Evolutionary conservation across 2,329 filamentous ascomycete genomes (phyloP), one percentile per base, ranked within the genome.

Genomic region (Hymenotorrendiella dingleyae): DNA sequence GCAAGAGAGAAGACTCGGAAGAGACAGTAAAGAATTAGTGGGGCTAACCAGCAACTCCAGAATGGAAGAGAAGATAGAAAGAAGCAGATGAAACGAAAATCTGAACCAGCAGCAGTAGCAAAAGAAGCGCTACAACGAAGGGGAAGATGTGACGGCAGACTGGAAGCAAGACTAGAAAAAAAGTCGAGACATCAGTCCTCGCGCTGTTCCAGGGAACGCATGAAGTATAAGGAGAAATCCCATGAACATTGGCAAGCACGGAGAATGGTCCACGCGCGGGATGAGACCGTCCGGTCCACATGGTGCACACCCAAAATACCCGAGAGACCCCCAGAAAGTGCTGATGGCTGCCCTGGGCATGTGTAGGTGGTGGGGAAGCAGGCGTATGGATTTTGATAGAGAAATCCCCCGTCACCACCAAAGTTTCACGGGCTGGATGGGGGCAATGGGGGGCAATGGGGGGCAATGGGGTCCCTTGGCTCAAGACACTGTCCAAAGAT

Each of bases 71-170:
- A 47, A 52, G 42, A 54, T 52, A 43, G 20, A 53, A n/a, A n/a
- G n/a, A n/a, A n/a, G n/a, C n/a, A 53, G 43, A 53, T 55, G 49
- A 55, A 57, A 52, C 53, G 49, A 45, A 39, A 52, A 56, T 53
- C 56, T 60, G 58, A 60, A 47, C 58, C 57, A 61, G 57, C 57
- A 60, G 58, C 50, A 45, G 46, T 50, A 44, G 54, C 40, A 46
- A 54, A 47, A 49, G 52, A 46, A 52, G 40, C 49, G n/a, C n/a
- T n/a, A n/a, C 46, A 46, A 50, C 46, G 49, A 55, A 54, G 42
- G 35, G 49, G 16, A 45, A 43, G 47, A 43, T 38, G 48, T 45
- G 46, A 51, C 48, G 46, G 53, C 48, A 57, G 50, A 54, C 50
- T 49, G 46, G 47, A 43, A 54, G 48, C 54, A 53, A 50, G 42